Evolutionary conservation across 2,329 filamentous ascomycete species (phyloP), one percentile per base, ranked within the genome.

Genomic region (Colletotrichum scovillei): DNA sequence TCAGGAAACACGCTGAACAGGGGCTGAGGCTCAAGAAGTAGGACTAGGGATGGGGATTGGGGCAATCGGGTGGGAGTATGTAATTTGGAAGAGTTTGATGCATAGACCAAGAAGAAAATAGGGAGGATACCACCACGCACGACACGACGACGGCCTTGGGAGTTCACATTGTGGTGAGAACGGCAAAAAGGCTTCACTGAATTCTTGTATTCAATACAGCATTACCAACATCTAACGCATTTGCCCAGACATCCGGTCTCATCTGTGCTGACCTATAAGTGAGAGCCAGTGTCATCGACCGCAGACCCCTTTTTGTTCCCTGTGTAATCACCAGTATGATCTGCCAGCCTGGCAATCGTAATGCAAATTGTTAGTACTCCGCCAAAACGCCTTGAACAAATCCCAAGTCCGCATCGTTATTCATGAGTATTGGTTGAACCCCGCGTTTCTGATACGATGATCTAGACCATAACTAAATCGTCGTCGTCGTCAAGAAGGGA

Each of bases 1-100:
- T 90, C 92, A 46, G 94, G 94, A 4, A 97, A 97, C 80, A 97
- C 94, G 1, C 82, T 97, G 75, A 97, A 97, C 82, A 91, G 92
- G 85, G 94, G 94, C 0, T 89, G 68, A 78, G 38, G 35, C 26
- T 19, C 30, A 30, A n/a, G 9, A 53, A n/a, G 49, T 6, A 58
- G 63, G 30, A 35, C 12, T 12, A 35, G 32, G 32, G 1, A 26
- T 46, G 12, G 24, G 24, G 9, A 19, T 42, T 14, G n/a, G 28
- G 55, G 67, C 14, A 42, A 32, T 55, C 26, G 30, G 46, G 26
- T 28, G 71, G 71, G 46, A 71, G 67, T 66, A 66, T 22, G 70
- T 53, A 46, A 66, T 62, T 62, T 19, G 46, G 19, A 52, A 56
- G 67, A 46, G 62, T 73, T 66, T 28, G 42, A 60, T n/a, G 62